Base-by-base conservation (phyloP, 2,329 filamentous ascomycete species). In the Beauveria caledonica region DNA sequence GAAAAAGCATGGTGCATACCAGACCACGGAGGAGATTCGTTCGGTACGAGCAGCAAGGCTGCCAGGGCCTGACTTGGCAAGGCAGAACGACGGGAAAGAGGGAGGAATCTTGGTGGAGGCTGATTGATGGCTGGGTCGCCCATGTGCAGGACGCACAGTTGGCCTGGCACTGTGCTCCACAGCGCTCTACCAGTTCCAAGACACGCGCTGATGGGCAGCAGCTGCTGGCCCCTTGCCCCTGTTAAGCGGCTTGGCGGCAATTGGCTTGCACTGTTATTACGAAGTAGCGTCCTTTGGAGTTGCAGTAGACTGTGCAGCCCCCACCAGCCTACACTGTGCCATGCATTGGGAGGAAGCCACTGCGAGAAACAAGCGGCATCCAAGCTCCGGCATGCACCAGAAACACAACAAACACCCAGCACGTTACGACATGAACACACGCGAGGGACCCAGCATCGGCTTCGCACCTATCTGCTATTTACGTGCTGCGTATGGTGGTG, bases 91-190 rank as follows among this genome's bases (percentile, higher is more conserved):
- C 5, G 3, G 21, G 23, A 33, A 39, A 27, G 11, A 36, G 33
- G 33, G 33, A 33, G 21, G 33, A 36, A 23, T 53, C 8, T 17
- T 19, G 29, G 36, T 23, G 23, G 46, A 44, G n/a, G 36, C 17
- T n/a, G n/a, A n/a, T n/a, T n/a, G n/a, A n/a, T n/a, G n/a, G n/a
- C n/a, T 39, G 56, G 46, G 46, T 48, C 56, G 56, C 56, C 33
- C 36, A 29, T 36, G 23, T 7, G 48, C 56, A 39, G 48, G 25
- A 48, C 56, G 56, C 45, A 51, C 46, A 52, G 48, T 52, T 36
- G 8, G 39, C 36, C 56, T 44, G 45, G 46, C 56, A 59, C 56
- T 59, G 56, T 59, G 56, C 25, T 27, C 19, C 19, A 8, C 25
- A 44, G 45, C n/a, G n/a, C n/a, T 51, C 39, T 39, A 44, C 19